Base-by-base conservation (phyloP, 139 green algal genomes). In the Klebsormidium nitens region DNA sequence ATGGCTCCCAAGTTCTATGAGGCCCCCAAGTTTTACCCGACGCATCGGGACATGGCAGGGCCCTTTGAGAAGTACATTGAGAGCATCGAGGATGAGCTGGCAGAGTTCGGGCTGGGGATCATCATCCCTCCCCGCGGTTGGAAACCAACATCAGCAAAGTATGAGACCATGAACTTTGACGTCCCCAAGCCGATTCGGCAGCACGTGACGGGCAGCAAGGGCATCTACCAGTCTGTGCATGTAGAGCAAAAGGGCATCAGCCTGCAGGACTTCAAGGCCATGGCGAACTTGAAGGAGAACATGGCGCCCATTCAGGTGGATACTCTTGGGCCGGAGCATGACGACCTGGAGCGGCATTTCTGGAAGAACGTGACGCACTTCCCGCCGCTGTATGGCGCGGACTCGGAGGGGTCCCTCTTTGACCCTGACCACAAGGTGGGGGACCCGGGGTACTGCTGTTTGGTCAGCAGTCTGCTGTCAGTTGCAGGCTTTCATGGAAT, bases 381-480 rank as follows among this genome's bases (percentile, higher is more conserved):
- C 34, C 85, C 87, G 3, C 90, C 90, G 1, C 76, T 93, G 23
- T 96, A 96, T 81, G 90, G 90, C 19, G 90, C 90, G 1, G 90
- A 96, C 66, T 79, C 86, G 5, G 46, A 74, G 0, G 84, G 88
- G 0, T 83, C 72, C 5, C 76, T 96, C 28, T 95, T 90, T 65
- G 90, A 95, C 50, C 40, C 2, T 5, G 42, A 69, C 55, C 36
- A 49, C 19, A n/a, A 44, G 48, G 75, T n/a, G n/a, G n/a, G n/a
- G n/a, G n/a, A n/a, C n/a, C n/a, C n/a, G n/a, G n/a, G n/a, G n/a
- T n/a, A n/a, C n/a, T n/a, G n/a, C n/a, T n/a, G n/a, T n/a, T n/a
- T n/a, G n/a, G n/a, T n/a, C n/a, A n/a, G n/a, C n/a, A n/a, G n/a
- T n/a, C n/a, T n/a, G n/a, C n/a, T n/a, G n/a, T n/a, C n/a, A n/a